These are phyloP conservation scores for Omphalea diandra DNA, from an alignment of 441 rosid species.

Conservation along the genomic window DNA sequence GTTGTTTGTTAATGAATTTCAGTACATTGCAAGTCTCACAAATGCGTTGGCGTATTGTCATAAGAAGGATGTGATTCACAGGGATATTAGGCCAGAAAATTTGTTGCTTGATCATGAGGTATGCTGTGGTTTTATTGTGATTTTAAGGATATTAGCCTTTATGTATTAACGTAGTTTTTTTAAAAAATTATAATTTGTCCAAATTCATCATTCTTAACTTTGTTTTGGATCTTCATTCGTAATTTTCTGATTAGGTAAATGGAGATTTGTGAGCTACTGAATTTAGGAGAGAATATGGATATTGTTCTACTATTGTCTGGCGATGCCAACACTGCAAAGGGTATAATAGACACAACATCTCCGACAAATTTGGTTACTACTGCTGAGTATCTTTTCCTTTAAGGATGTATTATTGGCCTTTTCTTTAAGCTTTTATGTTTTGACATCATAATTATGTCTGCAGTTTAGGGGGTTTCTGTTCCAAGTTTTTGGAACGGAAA, in stretches of 20 bases:
- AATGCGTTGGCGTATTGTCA: constrained; percentile 90
- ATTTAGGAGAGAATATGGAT: background rate
- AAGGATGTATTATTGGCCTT: too few species aligned
- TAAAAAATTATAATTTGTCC: too few species aligned
- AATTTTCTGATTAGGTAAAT: constrained; percentile 3
- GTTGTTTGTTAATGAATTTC: too few species aligned
- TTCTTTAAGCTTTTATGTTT: too few species aligned
- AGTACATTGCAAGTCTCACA: constrained; percentile 89
- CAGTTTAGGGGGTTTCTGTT: background rate
- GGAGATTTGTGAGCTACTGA: background rate
- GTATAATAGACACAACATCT: background rate
- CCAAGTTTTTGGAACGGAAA: background rate
- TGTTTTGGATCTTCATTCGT: too few species aligned
- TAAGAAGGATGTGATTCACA: constrained; percentile 84
- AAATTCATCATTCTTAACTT: too few species aligned
- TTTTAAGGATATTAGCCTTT: background rate
- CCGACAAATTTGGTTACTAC: background rate
- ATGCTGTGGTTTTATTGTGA: background rate
- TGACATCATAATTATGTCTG: background rate
- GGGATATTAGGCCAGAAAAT: constrained; percentile 96
- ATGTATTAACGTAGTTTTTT: background rate
- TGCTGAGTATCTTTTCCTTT: too few species aligned
- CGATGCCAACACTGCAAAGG: background rate
- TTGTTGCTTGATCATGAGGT: constrained; percentile 96
- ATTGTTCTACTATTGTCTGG: too few species aligned